A percentile compares a stretch with the other conserved stretches of the same genome.
Conservation (phyloP, 2,329 filamentous ascomycete genomes). For the Fusarium bulbicola region DNA sequence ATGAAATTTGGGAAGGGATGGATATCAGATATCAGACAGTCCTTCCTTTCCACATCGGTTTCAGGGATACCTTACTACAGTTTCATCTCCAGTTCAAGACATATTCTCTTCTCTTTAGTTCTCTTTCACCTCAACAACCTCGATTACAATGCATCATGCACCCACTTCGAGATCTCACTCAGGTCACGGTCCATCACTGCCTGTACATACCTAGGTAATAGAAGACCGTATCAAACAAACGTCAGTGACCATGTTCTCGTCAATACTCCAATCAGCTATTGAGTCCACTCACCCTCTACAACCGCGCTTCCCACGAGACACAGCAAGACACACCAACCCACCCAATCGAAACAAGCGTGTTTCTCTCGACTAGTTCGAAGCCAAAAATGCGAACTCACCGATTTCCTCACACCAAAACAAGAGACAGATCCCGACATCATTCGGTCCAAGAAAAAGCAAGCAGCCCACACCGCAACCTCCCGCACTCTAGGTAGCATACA, state of each 20-base stretch:
- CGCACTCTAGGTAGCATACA: conserved; percentile 4
- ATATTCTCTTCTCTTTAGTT: neutral
- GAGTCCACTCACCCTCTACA: conserved; percentile 26
- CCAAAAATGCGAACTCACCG: conserved; percentile 32
- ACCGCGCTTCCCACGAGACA: conserved; percentile 33
- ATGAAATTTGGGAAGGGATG: neutral
- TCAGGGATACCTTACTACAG: conserved; percentile 18
- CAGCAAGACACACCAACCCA: conserved; percentile 28
- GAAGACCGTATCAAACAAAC: neutral
- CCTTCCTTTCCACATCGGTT: conserved; percentile 14
- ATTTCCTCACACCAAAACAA: conserved; percentile 8
- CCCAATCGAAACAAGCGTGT: conserved; percentile 31
- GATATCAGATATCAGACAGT: neutral
- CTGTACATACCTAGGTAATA: neutral
- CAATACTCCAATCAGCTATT: conserved; percentile 17
- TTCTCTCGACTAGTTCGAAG: conserved; percentile 33
- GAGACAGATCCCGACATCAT: conserved; percentile 31
- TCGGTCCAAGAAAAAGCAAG: conserved; percentile 31
- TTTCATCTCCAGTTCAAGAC: conserved; percentile 27
- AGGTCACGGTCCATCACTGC: neutral
- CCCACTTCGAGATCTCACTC: neutral
- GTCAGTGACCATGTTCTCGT: neutral
- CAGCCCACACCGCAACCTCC: conserved; percentile 35
- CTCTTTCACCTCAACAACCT: conserved; percentile 5
- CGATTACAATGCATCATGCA: neutral